Percentiles rank a stretch among this genome's conserved stretches.
phyloP scores from a whole-genome alignment of 2,329 filamentous ascomycete species.

The Coniella vitis region DNA sequence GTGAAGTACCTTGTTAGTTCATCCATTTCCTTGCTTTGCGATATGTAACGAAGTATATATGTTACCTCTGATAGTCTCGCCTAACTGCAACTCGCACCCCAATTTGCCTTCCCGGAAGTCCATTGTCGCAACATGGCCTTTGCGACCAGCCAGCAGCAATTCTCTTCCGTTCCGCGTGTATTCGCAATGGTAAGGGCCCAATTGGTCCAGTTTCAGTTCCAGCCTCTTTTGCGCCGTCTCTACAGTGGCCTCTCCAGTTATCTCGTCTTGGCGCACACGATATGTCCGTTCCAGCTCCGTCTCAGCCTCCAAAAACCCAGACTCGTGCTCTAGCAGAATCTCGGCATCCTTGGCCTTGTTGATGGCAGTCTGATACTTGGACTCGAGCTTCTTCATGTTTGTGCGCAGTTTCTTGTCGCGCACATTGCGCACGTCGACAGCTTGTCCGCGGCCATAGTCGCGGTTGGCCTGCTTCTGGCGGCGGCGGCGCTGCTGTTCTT shows the following conservation, averaged over 20 bases:
- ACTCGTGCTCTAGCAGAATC: conserved; percentile 80
- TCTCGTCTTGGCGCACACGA: conserved; percentile 84
- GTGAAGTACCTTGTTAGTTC: not conserved
- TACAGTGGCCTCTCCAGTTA: conserved; percentile 64
- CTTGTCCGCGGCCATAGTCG: conserved; percentile 77
- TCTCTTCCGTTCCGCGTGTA: conserved; percentile 87
- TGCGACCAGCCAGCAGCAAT: conserved; percentile 77
- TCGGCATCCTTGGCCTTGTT: conserved; percentile 90
- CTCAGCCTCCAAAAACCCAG: conserved; percentile 84
- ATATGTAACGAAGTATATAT: not conserved
- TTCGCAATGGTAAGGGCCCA: conserved; percentile 84
- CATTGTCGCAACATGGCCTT: conserved; percentile 93
- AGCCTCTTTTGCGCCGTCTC: conserved; percentile 91
- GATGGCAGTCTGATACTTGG: conserved; percentile 73
- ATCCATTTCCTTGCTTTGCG: not conserved
- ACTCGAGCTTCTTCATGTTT: conserved; percentile 72
- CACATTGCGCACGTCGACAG: conserved; percentile 64
- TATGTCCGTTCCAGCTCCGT: conserved; percentile 85
- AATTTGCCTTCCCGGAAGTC: conserved; percentile 92
- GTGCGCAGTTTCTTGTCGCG: conserved; percentile 85
- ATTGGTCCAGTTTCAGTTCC: conserved; percentile 71
- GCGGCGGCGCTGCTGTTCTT: conserved; percentile 44
- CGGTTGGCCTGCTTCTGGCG: conserved; percentile 58
- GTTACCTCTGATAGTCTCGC: conserved; percentile 68
- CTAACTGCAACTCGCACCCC: conserved; percentile 83